Conservation (phyloP, 176 grass and related monocot species). For the Rhynchospora pubera region DNA sequence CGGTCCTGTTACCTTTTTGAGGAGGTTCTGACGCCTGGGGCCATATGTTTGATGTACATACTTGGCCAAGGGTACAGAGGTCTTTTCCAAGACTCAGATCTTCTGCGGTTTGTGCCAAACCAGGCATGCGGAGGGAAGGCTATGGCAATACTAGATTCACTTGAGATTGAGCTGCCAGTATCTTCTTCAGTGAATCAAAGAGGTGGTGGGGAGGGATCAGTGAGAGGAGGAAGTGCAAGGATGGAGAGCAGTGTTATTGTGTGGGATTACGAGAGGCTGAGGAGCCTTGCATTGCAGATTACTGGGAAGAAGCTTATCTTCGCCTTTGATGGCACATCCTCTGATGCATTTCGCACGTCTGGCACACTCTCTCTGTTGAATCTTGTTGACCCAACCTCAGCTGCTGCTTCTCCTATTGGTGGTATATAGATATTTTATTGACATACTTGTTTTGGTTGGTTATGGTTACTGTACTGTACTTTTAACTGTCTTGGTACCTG, state of each 20-base stretch:
- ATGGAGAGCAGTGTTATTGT: conserved; percentile 85
- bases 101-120: conserved; percentile 88
- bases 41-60: conserved; percentile 97
- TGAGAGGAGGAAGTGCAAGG: conserved; percentile 63
- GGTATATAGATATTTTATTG: conserved; percentile 35
- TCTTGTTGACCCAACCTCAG: conserved; percentile 93
- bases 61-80: conserved; percentile 91
- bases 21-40: conserved; percentile 82
- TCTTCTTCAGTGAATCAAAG: conserved; percentile 59
- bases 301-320: conserved; percentile 97
- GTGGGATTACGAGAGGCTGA: conserved; percentile 92
- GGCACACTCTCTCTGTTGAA: conserved; percentile 91
- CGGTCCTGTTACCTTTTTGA: conserved; percentile 96
- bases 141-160: conserved; percentile 89
- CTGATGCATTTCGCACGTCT: conserved; percentile 91
- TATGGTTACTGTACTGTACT: not conserved
- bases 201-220: conserved; percentile 65
- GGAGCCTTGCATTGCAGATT: conserved; percentile 70
- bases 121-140: conserved; percentile 79
- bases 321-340: conserved; percentile 98
- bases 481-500: not conserved
- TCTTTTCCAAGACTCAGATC: conserved; percentile 90
- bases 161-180: conserved; percentile 57
- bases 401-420: conserved; percentile 98
- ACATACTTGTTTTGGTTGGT: not conserved